These are phyloP conservation scores for Eimeria maxima DNA, from an alignment of 169 alveolate species.

Conservation along the genomic window DNA sequence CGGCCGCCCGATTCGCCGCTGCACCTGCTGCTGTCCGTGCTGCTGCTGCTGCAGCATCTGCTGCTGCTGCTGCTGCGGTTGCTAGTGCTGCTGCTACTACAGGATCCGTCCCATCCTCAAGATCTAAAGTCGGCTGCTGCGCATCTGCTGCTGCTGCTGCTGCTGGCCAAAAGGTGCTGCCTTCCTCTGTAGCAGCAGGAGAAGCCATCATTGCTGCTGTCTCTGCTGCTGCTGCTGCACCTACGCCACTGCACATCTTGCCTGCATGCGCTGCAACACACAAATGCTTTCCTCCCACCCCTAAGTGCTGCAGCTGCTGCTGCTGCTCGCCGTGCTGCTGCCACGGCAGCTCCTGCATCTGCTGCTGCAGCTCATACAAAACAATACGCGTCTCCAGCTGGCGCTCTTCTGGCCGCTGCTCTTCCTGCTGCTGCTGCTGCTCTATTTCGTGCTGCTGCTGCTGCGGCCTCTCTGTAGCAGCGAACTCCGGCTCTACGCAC, in stretches of 20 bases:
- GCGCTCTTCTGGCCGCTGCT: slow-evolving; percentile 1
- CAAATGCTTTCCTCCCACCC: neutral
- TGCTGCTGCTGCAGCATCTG: slow-evolving; percentile 53
- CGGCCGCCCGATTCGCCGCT: neutral
- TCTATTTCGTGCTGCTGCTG: slow-evolving; percentile 1
- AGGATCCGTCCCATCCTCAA: neutral
- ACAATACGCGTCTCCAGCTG: neutral
- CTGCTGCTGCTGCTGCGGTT: slow-evolving; percentile 54
- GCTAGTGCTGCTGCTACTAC: slow-evolving; percentile 47
- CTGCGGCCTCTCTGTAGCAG: slow-evolving; percentile 51
- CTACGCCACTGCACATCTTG: slow-evolving; percentile 17
- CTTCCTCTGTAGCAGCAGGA: slow-evolving; percentile 42
- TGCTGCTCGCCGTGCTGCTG: slow-evolving; percentile 7
- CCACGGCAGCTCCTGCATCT: neutral
- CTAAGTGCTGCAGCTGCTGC: slow-evolving; percentile 5
- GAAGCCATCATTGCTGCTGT: slow-evolving; percentile 43
- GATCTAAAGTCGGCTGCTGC: neutral
- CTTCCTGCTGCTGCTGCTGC: slow-evolving; percentile 49
- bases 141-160: neutral
- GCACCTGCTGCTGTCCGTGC: slow-evolving; percentile 26
- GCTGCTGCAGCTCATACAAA: slow-evolving; percentile 56
- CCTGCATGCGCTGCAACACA: neutral
- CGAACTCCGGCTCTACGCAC: slow-evolving; percentile 4
- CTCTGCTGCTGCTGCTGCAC: slow-evolving; percentile 61
- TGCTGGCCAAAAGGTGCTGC: neutral